Evolutionary conservation across 371 early-diverging fungal species (phyloP).

Genomic region (Syncephalis plumigaleata): DNA sequence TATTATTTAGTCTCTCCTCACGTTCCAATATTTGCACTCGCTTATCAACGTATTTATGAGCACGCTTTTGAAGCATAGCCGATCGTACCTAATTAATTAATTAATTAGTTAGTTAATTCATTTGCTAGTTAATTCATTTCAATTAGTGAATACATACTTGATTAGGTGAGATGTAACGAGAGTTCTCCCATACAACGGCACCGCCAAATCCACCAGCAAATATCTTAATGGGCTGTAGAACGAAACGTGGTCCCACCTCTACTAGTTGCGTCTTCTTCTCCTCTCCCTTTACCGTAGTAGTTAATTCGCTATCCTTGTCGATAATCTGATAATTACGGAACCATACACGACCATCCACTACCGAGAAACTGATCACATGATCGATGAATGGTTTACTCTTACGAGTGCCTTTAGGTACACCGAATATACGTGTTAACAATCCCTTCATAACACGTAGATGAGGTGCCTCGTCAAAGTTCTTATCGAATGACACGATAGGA

Average conservation of each 20-base stretch:
- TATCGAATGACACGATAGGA: slow-evolving; percentile 85
- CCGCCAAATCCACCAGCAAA: slow-evolving; percentile 93
- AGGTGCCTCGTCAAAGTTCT: slow-evolving; percentile 67
- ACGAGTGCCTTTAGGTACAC: slow-evolving; percentile 72
- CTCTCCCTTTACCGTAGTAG: slow-evolving; percentile 4
- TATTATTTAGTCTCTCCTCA: neutral
- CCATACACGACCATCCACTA: slow-evolving; percentile 84
- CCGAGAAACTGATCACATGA: slow-evolving; percentile 79
- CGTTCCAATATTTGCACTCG: neutral
- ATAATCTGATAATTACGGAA: slow-evolving; percentile 85
- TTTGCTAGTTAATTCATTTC: too few species aligned
- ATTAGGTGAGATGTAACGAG: slow-evolving; percentile 26
- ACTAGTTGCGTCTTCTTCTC: slow-evolving; percentile 44
- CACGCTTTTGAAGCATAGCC: neutral
- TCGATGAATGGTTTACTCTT: slow-evolving; percentile 92
- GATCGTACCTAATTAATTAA: neutral
- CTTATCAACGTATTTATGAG: neutral
- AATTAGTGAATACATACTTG: too few species aligned
- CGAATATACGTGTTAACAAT: slow-evolving; percentile 72
- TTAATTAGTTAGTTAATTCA: too few species aligned
- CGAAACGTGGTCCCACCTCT: slow-evolving; percentile 97
- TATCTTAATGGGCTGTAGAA: slow-evolving; percentile 76
- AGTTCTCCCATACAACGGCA: slow-evolving; percentile 75
- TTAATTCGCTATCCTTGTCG: slow-evolving; percentile 20
- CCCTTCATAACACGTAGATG: slow-evolving; percentile 79